Conservation (phyloP, 257 asterid species). For the Fraxinus anomala region DNA sequence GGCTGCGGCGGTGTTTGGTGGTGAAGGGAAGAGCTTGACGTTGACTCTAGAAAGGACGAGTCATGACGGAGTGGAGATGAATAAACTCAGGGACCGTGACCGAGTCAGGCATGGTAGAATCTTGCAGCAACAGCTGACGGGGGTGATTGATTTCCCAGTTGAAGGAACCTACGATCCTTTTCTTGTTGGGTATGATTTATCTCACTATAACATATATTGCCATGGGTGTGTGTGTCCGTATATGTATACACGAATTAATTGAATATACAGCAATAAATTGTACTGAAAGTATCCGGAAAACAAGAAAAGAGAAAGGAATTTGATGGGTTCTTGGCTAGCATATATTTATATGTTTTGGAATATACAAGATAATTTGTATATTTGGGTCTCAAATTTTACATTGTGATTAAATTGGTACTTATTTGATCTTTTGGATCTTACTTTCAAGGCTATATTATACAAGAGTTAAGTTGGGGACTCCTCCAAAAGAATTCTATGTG, state of each 20-base stretch:
- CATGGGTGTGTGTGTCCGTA: neutral
- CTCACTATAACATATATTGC: neutral
- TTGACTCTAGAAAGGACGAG: slow-evolving; percentile 74
- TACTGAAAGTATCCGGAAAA: neutral
- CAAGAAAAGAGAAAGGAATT: neutral
- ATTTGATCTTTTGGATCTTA: slow-evolving; percentile 25
- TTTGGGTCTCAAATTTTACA: too few relatives aligned
- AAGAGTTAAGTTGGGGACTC: slow-evolving; percentile 80
- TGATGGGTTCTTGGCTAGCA: neutral
- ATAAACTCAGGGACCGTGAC: slow-evolving; percentile 66
- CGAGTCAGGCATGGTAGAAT: slow-evolving; percentile 67
- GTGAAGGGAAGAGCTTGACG: slow-evolving; percentile 50
- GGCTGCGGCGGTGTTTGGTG: slow-evolving; percentile 34
- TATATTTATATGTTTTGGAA: neutral
- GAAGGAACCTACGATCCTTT: slow-evolving; percentile 88
- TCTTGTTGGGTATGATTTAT: slow-evolving; percentile 71
- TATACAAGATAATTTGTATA: neutral
- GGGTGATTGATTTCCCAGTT: slow-evolving; percentile 83
- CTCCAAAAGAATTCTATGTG: slow-evolving; percentile 88
- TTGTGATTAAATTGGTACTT: neutral
- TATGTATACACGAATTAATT: neutral
- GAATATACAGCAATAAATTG: neutral
- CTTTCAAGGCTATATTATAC: slow-evolving; percentile 80
- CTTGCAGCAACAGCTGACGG: slow-evolving; percentile 74
- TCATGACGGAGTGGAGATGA: slow-evolving; percentile 55